Evolutionary conservation across 2,329 filamentous ascomycete genomes (phyloP).

Genomic region (Aspergillus sojae): DNA sequence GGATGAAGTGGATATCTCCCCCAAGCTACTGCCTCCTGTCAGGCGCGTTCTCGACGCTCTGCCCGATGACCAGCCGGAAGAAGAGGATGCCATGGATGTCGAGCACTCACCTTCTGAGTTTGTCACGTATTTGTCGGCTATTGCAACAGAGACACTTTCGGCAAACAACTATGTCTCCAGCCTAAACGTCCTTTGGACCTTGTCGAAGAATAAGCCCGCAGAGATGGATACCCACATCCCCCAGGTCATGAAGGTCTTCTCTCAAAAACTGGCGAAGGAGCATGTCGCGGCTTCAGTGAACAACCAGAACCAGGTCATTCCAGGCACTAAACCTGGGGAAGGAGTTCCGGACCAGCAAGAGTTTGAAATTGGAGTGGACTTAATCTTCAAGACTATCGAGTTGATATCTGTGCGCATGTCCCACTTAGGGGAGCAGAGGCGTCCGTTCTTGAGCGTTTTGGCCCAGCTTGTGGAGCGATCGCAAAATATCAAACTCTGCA

Average conservation of each 20-base stretch:
- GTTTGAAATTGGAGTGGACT: conserved; percentile 80
- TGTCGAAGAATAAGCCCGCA: conserved; percentile 80
- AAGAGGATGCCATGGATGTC: conserved; percentile 79
- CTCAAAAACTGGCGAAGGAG: conserved; percentile 87
- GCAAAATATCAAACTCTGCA: conserved; percentile 80
- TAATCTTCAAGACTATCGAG: conserved; percentile 95
- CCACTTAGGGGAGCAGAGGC: conserved; percentile 82
- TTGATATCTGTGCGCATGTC: conserved; percentile 91
- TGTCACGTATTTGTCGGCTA: conserved; percentile 77
- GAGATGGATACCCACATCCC: conserved; percentile 88
- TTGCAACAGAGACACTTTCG: conserved; percentile 84
- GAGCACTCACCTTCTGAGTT: conserved; percentile 81
- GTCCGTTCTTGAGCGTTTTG: conserved; percentile 92
- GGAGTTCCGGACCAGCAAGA: conserved; percentile 69
- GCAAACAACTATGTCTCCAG: conserved; percentile 80
- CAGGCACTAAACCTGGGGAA: conserved; percentile 45
- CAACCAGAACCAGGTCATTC: conserved; percentile 46
- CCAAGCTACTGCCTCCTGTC: conserved; percentile 73
- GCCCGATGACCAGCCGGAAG: conserved; percentile 77
- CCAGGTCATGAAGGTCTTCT: conserved; percentile 89
- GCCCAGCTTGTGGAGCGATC: conserved; percentile 96
- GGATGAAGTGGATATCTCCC: conserved; percentile 68
- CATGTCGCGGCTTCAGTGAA: conserved; percentile 75
- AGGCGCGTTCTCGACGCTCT: conserved; percentile 85
- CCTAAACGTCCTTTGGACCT: conserved; percentile 90